Conservation (phyloP, 129 eudicot genomes). For the Lactuca sativa region DNA sequence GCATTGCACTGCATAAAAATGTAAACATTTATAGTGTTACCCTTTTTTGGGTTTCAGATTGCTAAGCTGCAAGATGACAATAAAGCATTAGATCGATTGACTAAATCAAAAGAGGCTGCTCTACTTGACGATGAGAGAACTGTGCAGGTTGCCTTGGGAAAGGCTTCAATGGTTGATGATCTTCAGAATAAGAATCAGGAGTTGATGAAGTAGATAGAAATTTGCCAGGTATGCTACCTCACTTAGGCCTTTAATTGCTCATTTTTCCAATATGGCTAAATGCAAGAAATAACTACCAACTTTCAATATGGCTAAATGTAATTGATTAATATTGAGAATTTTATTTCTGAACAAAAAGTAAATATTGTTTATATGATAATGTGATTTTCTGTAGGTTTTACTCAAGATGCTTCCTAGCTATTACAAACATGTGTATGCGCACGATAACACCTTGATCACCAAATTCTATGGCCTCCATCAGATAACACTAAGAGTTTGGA, state of each 20-base stretch:
- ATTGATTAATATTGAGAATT: too few relatives aligned
- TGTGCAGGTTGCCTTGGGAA: constrained; percentile 85
- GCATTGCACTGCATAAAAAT: too few relatives aligned
- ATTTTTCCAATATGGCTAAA: constrained; percentile 5
- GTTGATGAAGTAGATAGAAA: constrained; percentile 93
- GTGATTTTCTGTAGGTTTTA: constrained; percentile 48
- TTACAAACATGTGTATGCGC: constrained; percentile 60
- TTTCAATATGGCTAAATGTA: too few relatives aligned
- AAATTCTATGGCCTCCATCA: constrained; percentile 81
- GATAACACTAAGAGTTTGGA: constrained; percentile 52
- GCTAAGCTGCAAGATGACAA: constrained; percentile 93
- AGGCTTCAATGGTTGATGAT: constrained; percentile 95
- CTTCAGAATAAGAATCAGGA: constrained; percentile 92
- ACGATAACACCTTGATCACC: constrained; percentile 78
- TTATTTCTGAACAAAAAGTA: too few relatives aligned
- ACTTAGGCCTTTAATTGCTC: background rate
- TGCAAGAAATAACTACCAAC: too few relatives aligned
- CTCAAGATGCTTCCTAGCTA: constrained; percentile 82
- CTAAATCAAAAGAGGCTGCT: constrained; percentile 96
- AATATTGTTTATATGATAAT: background rate
- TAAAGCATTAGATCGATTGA: constrained; percentile 86
- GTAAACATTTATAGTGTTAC: constrained; percentile 8
- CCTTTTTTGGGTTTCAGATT: constrained; percentile 49
- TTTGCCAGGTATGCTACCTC: constrained; percentile 62
- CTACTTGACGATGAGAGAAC: constrained; percentile 93